Percentiles rank a stretch among this genome's conserved stretches.
Evolutionary conservation across 345 rosid species (phyloP).

Genomic region (Pistacia vera): DNA sequence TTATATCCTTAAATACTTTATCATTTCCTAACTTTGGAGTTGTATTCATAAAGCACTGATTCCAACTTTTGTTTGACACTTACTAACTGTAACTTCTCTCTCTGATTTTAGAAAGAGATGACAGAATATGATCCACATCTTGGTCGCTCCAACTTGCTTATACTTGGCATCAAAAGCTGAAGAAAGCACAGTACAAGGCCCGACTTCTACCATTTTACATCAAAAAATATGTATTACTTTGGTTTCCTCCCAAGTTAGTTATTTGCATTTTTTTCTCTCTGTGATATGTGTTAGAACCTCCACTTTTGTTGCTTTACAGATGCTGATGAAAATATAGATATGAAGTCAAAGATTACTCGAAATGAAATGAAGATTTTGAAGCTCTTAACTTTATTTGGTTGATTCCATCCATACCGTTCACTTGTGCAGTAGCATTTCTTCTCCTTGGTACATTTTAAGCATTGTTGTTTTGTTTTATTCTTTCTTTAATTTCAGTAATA

Average conservation of each 20-base stretch:
- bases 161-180: constrained; percentile 98
- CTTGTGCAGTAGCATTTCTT: constrained; percentile 60
- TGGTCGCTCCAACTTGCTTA: constrained; percentile 94
- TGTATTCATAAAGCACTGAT: background rate
- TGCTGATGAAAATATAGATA: constrained; percentile 77
- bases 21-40: background rate
- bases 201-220: constrained; percentile 69
- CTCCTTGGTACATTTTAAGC: constrained; percentile 7
- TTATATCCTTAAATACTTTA: background rate
- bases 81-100: constrained; percentile 16
- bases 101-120: constrained; percentile 74
- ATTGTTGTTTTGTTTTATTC: constrained; percentile 10
- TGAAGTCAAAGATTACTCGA: constrained; percentile 90
- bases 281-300: constrained; percentile 25
- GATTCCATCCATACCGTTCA: constrained; percentile 92
- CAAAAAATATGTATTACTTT: constrained; percentile 63
- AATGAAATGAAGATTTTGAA: constrained; percentile 97
- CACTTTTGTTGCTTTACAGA: constrained; percentile 47
- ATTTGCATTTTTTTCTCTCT: constrained; percentile 12
- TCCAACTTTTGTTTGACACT: background rate
- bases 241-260: constrained; percentile 1
- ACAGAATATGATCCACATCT: constrained; percentile 91
- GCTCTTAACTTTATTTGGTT: constrained; percentile 90
- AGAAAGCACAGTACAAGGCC: constrained; percentile 95
- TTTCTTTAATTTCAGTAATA: background rate